A percentile compares a stretch with the other conserved stretches of the same genome.
Evolutionary conservation across 306 rosid species (phyloP).

Genomic region (Rubus idaeus): DNA sequence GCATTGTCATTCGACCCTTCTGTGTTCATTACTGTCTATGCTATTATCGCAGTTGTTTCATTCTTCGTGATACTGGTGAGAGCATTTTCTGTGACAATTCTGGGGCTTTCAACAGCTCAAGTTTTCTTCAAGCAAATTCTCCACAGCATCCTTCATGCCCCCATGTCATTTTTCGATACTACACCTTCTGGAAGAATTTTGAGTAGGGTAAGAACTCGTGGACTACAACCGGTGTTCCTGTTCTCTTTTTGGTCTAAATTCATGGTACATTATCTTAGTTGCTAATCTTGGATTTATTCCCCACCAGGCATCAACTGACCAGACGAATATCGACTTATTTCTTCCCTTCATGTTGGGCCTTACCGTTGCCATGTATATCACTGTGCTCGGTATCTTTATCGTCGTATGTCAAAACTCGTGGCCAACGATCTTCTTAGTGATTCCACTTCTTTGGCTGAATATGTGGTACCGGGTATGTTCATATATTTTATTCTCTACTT

Average conservation of each 20-base stretch:
- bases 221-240: too few species aligned
- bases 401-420: constrained; percentile 79
- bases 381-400: constrained; percentile 65
- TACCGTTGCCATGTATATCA: constrained; percentile 64
- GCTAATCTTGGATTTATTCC: constrained; percentile 1
- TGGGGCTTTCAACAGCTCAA: constrained; percentile 83
- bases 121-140: constrained; percentile 75
- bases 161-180: constrained; percentile 96
- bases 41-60: constrained; percentile 42
- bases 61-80: constrained; percentile 44
- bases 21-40: constrained; percentile 61
- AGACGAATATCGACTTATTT: constrained; percentile 70
- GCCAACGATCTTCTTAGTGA: constrained; percentile 86
- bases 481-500: not conserved
- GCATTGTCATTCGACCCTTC: constrained; percentile 55
- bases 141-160: constrained; percentile 82
- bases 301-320: constrained; percentile 89
- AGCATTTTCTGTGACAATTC: constrained; percentile 38
- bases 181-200: constrained; percentile 95
- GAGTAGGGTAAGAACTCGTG: constrained; percentile 68
- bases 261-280: not conserved
- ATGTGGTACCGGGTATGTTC: constrained; percentile 90
- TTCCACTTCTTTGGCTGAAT: constrained; percentile 88
- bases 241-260: not conserved
- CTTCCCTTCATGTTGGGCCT: constrained; percentile 65